Conservation (phyloP, 1,284 basidiomycete species). For the Puccinia coronata region DNA sequence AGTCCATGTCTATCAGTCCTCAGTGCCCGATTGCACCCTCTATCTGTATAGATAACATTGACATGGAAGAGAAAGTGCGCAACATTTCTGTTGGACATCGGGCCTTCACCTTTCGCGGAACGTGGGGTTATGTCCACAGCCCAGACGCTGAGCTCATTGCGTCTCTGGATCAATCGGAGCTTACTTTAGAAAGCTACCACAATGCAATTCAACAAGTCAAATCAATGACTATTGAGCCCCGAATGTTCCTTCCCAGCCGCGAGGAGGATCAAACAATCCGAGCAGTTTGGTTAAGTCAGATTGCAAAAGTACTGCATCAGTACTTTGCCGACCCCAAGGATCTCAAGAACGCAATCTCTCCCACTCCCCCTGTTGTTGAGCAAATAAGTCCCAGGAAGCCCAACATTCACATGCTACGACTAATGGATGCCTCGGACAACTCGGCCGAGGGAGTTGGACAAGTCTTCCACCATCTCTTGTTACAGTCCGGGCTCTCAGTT, state of each 20-base stretch:
- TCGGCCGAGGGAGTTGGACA: background rate
- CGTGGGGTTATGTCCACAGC: background rate
- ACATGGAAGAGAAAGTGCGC: background rate
- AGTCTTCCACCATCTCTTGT: background rate
- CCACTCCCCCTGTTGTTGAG: background rate
- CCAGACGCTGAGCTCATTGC: background rate
- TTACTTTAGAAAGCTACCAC: too few species aligned
- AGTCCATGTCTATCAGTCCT: background rate
- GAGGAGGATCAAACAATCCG: background rate
- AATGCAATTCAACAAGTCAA: too few species aligned
- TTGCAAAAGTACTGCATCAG: background rate
- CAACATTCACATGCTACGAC: background rate
- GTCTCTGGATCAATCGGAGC: background rate
- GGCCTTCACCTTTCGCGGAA: background rate
- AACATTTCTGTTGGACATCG: background rate
- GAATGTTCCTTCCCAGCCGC: background rate
- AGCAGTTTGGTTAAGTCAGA: background rate
- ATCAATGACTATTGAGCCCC: too few species aligned
- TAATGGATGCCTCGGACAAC: conserved; percentile 8
- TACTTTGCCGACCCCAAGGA: background rate
- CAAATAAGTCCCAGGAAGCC: background rate
- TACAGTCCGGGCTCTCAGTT: background rate
- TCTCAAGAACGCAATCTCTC: too few species aligned
- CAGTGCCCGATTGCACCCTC: background rate
- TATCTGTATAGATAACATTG: background rate